Percentiles rank a stretch among this genome's conserved stretches.
Conservation (phyloP, 352 stramenopile genomes). For the Peronosclerospora sorghi region DNA sequence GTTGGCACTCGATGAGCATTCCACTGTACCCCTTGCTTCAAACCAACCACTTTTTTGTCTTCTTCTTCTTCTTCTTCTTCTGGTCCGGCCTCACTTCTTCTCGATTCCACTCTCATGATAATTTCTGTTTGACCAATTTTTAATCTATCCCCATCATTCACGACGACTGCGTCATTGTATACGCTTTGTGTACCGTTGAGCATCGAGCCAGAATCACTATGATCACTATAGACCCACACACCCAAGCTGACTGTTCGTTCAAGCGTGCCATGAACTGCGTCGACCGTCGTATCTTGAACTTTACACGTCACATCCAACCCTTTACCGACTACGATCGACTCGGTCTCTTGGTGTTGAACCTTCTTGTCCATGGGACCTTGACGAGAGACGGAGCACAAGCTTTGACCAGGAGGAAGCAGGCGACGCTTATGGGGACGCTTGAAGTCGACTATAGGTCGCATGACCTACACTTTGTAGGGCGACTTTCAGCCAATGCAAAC, state of each 20-base stretch:
- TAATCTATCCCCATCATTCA: slow-evolving; percentile 46
- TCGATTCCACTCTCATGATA: slow-evolving; percentile 20
- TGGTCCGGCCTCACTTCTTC: not conserved
- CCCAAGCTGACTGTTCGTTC: slow-evolving; percentile 34
- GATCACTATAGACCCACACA: slow-evolving; percentile 73
- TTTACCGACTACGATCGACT: slow-evolving; percentile 11
- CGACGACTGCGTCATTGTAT: slow-evolving; percentile 38
- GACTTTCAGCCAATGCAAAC: too few relatives aligned
- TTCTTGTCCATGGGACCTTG: too few relatives aligned
- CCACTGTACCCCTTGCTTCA: slow-evolving; percentile 3
- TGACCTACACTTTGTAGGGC: too few relatives aligned
- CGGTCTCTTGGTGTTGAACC: too few relatives aligned
- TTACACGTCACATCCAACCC: slow-evolving; percentile 5
- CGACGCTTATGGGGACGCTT: too few relatives aligned
- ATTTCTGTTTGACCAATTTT: slow-evolving; percentile 47
- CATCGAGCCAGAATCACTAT: slow-evolving; percentile 38
- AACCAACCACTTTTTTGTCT: slow-evolving; percentile 5
- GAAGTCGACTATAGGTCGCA: too few relatives aligned
- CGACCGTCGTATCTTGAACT: slow-evolving; percentile 10
- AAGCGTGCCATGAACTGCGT: slow-evolving; percentile 34
- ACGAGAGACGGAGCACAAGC: too few relatives aligned
- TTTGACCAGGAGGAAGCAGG: too few relatives aligned
- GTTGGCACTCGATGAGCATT: slow-evolving; percentile 2
- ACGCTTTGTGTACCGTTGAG: slow-evolving; percentile 31
- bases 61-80: too few relatives aligned